These are phyloP conservation scores for Coleophoma crateriformis DNA, from an alignment of 2,329 filamentous ascomycete genomes.

Conservation along the genomic window DNA sequence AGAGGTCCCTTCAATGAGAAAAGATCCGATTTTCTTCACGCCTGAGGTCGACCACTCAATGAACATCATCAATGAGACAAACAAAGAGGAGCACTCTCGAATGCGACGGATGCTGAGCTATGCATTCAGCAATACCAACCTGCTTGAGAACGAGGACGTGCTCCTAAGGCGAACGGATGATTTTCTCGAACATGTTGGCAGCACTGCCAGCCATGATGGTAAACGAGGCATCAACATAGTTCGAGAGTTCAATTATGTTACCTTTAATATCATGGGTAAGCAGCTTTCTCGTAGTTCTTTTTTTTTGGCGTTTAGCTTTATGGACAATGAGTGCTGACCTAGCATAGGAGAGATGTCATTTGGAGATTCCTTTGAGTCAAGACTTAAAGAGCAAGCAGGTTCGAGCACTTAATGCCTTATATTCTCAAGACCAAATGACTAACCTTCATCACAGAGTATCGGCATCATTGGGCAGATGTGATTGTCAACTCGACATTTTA, in stretches of 20 bases:
- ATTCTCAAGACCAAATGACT: not conserved
- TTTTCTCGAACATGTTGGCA: slow-evolving; percentile 5
- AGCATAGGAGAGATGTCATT: slow-evolving; percentile 12
- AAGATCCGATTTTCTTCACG: slow-evolving; percentile 15
- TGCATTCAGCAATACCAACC: slow-evolving; percentile 14
- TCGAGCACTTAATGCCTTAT: not conserved
- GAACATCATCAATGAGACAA: slow-evolving; percentile 17
- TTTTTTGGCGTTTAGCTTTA: not conserved
- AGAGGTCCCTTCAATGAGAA: slow-evolving; percentile 9
- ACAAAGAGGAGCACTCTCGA: slow-evolving; percentile 13
- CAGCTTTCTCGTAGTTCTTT: not conserved
- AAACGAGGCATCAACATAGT: slow-evolving; percentile 11
- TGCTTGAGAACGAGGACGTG: slow-evolving; percentile 15
- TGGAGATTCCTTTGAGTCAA: slow-evolving; percentile 11
- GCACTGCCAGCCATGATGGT: slow-evolving; percentile 1
- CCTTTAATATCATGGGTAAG: slow-evolving; percentile 15
- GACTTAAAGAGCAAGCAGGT: slow-evolving; percentile 10
- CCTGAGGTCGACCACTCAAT: slow-evolving; percentile 14
- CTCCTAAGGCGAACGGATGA: slow-evolving; percentile 10
- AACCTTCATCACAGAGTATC: slow-evolving; percentile 6
- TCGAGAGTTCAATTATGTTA: slow-evolving; percentile 14
- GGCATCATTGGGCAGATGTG: slow-evolving; percentile 16
- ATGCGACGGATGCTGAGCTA: slow-evolving; percentile 16
- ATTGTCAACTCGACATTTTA: slow-evolving; percentile 15
- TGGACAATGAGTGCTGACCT: not conserved